Conservation (phyloP, 2,329 filamentous ascomycete species). For the Diaporthe amygdali region DNA sequence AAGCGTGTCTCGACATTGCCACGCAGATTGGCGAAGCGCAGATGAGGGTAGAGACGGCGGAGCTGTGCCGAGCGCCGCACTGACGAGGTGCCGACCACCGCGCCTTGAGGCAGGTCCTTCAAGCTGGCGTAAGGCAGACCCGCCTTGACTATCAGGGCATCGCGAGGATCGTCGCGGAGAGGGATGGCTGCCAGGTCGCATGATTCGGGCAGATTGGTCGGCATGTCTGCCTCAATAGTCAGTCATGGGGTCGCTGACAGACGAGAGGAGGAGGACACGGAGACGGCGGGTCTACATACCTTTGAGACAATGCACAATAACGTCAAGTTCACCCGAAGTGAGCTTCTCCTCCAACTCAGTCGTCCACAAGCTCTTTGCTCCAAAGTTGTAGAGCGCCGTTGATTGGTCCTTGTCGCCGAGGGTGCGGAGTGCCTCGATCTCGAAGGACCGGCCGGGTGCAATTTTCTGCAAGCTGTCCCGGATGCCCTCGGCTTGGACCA, state of each 20-base stretch:
- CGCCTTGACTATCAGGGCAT: background rate
- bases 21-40: background rate
- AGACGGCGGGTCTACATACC: background rate
- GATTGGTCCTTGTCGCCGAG: constrained; percentile 5
- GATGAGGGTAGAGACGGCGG: background rate
- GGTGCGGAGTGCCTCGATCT: background rate
- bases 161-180: background rate
- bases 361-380: constrained; percentile 1
- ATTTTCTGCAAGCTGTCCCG: background rate
- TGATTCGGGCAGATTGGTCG: background rate
- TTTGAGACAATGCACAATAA: background rate
- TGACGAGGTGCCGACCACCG: background rate
- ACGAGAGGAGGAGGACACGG: background rate
- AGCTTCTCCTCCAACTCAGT: background rate
- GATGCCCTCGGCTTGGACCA: constrained; percentile 2
- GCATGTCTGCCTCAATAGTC: background rate
- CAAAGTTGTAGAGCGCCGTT: background rate
- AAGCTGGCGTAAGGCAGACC: background rate
- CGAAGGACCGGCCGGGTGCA: background rate
- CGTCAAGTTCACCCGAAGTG: background rate
- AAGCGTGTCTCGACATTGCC: constrained; percentile 1
- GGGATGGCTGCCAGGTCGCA: background rate
- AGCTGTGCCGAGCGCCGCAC: background rate
- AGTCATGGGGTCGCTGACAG: background rate
- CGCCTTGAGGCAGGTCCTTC: background rate